Base-by-base conservation (phyloP, 2,329 filamentous ascomycete species). In the Huntiella decipiens region DNA sequence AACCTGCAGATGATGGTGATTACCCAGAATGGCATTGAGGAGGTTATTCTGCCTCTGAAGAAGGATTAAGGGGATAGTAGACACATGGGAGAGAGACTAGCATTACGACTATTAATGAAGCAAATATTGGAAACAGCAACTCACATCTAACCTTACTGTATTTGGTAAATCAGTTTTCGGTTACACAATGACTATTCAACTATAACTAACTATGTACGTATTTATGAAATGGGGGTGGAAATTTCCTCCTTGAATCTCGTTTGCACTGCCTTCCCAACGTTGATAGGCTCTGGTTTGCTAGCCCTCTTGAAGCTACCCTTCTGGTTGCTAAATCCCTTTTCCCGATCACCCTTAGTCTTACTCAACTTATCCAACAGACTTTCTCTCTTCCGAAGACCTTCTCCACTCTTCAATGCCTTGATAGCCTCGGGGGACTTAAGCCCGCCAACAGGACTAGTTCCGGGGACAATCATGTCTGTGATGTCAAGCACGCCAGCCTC, bases 1-100 rank as follows among this genome's bases (percentile, higher is more conserved):
- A 80, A 82, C 43, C 66, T 98, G 61, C 91, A 98, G 71, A 87
- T 95, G 75, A 72, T 98, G 71, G 77, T 92, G 55, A 85, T 96
- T 57, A 94, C 86, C 42, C 76, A 73, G 62, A 70, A 85, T 45
- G 91, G 91, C 8, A 86, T 96, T 57, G 74, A 92, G 66, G 91
- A 98, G 71, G 73, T 76, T 44, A 80, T 81, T 57, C 65, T 79
- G 54, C 79, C 82, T 22, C 66, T 98, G 67, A 98, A 98, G 82
- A 78, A 78, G 67, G 86, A 94, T 64, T 94, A 81, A 60, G 48
- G 19, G 15, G 31, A 8, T n/a, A 17, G n/a, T n/a, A 32, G 19
- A 28, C 22, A 28, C 22, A 28, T 28, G 22, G 22, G 22, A 28
- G 22, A 28, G 22, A 28, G 22, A 28, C 22, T 28, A 28, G 22